Evolutionary conservation across 208 protist genomes (phyloP).

Genomic region (Novymonas esmeraldas): DNA sequence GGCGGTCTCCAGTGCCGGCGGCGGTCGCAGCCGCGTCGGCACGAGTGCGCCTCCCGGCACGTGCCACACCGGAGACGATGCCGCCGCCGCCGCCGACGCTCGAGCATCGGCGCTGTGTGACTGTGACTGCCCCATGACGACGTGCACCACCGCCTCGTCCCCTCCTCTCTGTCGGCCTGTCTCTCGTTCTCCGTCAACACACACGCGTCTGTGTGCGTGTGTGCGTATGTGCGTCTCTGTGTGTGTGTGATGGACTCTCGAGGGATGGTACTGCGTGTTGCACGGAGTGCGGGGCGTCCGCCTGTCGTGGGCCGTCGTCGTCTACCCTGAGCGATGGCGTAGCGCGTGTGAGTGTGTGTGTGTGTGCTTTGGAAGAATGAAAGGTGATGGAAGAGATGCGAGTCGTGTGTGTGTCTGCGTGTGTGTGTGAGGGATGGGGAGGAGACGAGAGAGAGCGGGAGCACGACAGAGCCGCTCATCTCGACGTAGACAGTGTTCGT

Average conservation of each 20-base stretch:
- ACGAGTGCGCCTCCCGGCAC: not conserved
- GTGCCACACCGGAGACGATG: not conserved
- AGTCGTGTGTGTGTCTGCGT: no score
- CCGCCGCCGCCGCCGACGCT: slow-evolving; percentile 4
- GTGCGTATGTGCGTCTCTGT: not conserved
- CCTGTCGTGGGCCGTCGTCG: no score
- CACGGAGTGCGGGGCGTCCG: no score
- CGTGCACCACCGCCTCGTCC: no score
- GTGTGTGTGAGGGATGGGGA: no score
- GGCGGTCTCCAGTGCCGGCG: not conserved
- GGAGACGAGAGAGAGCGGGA: no score
- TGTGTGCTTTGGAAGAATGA: not conserved
- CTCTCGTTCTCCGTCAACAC: not conserved
- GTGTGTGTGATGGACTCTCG: not conserved
- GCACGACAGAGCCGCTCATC: no score
- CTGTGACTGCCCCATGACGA: slow-evolving; percentile 17
- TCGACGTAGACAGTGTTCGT: no score
- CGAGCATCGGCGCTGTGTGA: no score
- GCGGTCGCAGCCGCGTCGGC: no score
- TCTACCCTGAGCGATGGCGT: not conserved
- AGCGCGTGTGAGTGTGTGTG: not conserved
- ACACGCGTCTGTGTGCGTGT: not conserved
- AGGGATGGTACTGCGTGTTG: no score
- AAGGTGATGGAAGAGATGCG: not conserved
- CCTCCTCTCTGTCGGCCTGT: not conserved